Conservation (phyloP, 805 yeast species). For the Zygotorulaspora chibaensis region DNA sequence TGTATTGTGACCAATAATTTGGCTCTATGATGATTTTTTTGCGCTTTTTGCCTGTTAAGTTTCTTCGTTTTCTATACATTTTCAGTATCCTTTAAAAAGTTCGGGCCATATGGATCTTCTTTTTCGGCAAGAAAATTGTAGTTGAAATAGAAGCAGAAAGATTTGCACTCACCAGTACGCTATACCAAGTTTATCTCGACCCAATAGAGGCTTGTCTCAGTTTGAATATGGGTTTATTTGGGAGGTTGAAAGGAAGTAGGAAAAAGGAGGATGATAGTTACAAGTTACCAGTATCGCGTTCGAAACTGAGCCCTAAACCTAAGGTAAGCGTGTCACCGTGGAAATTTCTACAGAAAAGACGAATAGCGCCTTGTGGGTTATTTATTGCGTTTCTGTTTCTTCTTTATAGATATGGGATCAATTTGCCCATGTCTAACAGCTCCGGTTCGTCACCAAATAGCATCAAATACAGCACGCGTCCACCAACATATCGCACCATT, state of each 20-base stretch:
- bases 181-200: neutral
- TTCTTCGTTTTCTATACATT: too few relatives aligned
- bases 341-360: slow-evolving; percentile 3
- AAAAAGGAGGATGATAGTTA: slow-evolving; percentile 14
- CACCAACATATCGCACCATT: slow-evolving; percentile 13
- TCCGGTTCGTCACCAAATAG: neutral
- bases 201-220: neutral
- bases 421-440: neutral
- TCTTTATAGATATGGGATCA: neutral
- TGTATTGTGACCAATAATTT: too few relatives aligned
- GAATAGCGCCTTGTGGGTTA: slow-evolving; percentile 6
- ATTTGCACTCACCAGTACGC: too few relatives aligned
- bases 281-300: slow-evolving; percentile 12
- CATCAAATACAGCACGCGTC: neutral
- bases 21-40: neutral
- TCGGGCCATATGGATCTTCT: too few relatives aligned
- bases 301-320: slow-evolving; percentile 13
- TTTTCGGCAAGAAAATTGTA: too few relatives aligned
- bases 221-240: slow-evolving; percentile 6
- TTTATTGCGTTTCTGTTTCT: slow-evolving; percentile 1
- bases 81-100: too few relatives aligned
- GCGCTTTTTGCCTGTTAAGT: too few relatives aligned
- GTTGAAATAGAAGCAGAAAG: too few relatives aligned
- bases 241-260: slow-evolving; percentile 10
- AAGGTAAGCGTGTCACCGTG: slow-evolving; percentile 1